A percentile compares a stretch with the other conserved stretches of the same genome.
Evolutionary conservation across 1,139 yeast species (phyloP).

Genomic region (Petasospora rhodanensis): DNA sequence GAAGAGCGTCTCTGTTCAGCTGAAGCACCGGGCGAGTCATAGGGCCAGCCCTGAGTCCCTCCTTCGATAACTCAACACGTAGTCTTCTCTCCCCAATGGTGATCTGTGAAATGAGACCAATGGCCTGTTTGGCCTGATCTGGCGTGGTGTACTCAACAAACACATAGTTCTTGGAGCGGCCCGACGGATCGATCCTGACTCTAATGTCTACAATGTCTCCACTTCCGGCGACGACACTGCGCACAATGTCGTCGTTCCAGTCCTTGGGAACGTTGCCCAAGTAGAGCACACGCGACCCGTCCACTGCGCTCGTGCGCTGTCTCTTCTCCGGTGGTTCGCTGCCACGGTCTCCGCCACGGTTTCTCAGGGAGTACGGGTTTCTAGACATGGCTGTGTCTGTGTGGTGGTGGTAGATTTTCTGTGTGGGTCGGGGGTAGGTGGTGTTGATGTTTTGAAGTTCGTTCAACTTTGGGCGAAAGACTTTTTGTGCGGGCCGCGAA

Average conservation of each 20-base stretch:
- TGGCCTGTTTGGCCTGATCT: slow-evolving; percentile 48
- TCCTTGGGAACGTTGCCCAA: slow-evolving; percentile 63
- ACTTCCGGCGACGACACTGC: slow-evolving; percentile 58
- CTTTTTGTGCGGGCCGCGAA: too few relatives aligned
- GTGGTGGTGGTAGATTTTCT: neutral
- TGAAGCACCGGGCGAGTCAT: slow-evolving; percentile 39
- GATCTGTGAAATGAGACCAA: slow-evolving; percentile 39
- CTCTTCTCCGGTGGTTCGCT: slow-evolving; percentile 16
- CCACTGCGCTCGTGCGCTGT: slow-evolving; percentile 6
- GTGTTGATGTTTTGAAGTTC: too few relatives aligned
- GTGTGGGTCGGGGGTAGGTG: too few relatives aligned
- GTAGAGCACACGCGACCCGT: slow-evolving; percentile 39
- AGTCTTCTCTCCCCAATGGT: slow-evolving; percentile 42
- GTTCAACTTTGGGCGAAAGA: too few relatives aligned
- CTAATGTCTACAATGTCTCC: slow-evolving; percentile 62
- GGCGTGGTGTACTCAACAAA: slow-evolving; percentile 55
- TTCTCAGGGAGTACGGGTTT: slow-evolving; percentile 15
- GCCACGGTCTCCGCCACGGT: slow-evolving; percentile 6
- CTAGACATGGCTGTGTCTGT: slow-evolving; percentile 14
- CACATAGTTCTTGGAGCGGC: slow-evolving; percentile 63
- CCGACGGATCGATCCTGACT: slow-evolving; percentile 55
- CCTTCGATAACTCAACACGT: slow-evolving; percentile 58
- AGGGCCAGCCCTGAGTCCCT: slow-evolving; percentile 45
- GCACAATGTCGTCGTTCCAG: slow-evolving; percentile 55
- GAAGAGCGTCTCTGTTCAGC: slow-evolving; percentile 42